Percentiles rank a stretch among this genome's conserved stretches.
phyloP scores from a whole-genome alignment of 1,284 basidiomycete species.

The Sparassis latifolia region DNA sequence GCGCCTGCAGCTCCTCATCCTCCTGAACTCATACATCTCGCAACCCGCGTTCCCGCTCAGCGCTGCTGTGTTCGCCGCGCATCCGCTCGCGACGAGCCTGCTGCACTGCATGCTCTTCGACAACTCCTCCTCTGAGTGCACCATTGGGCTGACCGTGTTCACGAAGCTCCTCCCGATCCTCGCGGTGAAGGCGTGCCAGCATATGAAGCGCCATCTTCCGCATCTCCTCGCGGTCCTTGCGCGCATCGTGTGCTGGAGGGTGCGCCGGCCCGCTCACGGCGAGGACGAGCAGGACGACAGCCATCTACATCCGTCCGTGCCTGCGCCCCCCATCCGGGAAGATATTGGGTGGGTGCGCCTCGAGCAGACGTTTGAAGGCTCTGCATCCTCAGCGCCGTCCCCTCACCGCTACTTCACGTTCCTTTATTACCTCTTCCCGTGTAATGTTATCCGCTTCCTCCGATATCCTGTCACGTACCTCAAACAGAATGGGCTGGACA shows the following conservation, averaged over 20 bases:
- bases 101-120: slow-evolving; percentile 63
- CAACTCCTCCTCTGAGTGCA: slow-evolving; percentile 63
- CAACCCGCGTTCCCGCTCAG: slow-evolving; percentile 39
- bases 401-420: slow-evolving; percentile 65
- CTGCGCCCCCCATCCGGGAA: slow-evolving; percentile 40
- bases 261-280: slow-evolving; percentile 28
- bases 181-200: slow-evolving; percentile 52
- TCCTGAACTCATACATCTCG: slow-evolving; percentile 58
- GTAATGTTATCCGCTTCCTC: slow-evolving; percentile 74
- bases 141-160: slow-evolving; percentile 52
- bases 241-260: slow-evolving; percentile 66
- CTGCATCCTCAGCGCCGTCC: slow-evolving; percentile 45
- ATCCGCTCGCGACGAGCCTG: slow-evolving; percentile 56
- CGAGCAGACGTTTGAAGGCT: slow-evolving; percentile 47
- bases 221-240: slow-evolving; percentile 59
- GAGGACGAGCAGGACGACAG: slow-evolving; percentile 25
- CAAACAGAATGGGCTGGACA: slow-evolving; percentile 37
- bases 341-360: slow-evolving; percentile 62
- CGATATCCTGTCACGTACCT: slow-evolving; percentile 62
- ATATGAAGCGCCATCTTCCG: slow-evolving; percentile 54
- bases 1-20: slow-evolving; percentile 60
- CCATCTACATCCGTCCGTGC: slow-evolving; percentile 14
- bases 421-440: slow-evolving; percentile 85
- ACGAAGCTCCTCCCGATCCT: slow-evolving; percentile 69
- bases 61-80: slow-evolving; percentile 45